phyloP scores from a whole-genome alignment of 2,329 filamentous ascomycete species.

The Colletotrichum somersetense region DNA sequence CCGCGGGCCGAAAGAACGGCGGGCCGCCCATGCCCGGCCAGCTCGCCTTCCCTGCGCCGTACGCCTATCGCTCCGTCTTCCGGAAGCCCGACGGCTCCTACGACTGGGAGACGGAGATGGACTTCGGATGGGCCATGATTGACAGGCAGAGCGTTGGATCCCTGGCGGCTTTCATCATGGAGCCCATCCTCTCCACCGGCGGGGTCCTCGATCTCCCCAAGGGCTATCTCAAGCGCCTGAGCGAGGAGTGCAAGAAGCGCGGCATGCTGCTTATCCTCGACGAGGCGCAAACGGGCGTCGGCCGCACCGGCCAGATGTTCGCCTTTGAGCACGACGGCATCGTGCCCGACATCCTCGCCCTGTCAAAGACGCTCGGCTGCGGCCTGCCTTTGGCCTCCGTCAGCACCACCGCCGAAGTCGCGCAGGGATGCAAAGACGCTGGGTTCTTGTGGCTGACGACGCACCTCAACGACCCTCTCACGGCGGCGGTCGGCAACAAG shows the following conservation, averaged over 20 bases:
- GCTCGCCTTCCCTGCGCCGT: conserved; percentile 69
- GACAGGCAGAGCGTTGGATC: conserved; percentile 70
- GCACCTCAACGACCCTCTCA: conserved; percentile 66
- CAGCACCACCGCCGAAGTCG: conserved; percentile 62
- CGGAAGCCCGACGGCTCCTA: conserved; percentile 69
- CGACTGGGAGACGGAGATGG: conserved; percentile 74
- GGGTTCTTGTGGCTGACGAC: conserved; percentile 65
- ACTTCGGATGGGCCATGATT: conserved; percentile 72
- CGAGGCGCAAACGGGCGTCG: conserved; percentile 71
- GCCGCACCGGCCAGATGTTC: conserved; percentile 69
- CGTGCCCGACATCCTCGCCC: conserved; percentile 62
- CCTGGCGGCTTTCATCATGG: conserved; percentile 72
- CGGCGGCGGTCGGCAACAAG: conserved; percentile 66
- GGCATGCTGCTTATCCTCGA: conserved; percentile 71
- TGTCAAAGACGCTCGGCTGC: conserved; percentile 68
- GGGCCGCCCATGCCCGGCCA: conserved; percentile 66
- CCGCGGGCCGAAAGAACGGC: conserved; percentile 61
- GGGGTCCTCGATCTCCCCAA: conserved; percentile 68
- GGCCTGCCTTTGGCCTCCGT: conserved; percentile 65
- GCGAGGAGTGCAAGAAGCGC: conserved; percentile 63
- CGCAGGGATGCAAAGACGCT: conserved; percentile 56
- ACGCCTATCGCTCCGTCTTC: conserved; percentile 73
- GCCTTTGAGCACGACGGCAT: conserved; percentile 65
- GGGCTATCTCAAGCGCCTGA: conserved; percentile 68
- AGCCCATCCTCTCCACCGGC: conserved; percentile 68